phyloP scores from a whole-genome alignment of 1,284 basidiomycete genomes.

The Hemileia vastatrix region DNA sequence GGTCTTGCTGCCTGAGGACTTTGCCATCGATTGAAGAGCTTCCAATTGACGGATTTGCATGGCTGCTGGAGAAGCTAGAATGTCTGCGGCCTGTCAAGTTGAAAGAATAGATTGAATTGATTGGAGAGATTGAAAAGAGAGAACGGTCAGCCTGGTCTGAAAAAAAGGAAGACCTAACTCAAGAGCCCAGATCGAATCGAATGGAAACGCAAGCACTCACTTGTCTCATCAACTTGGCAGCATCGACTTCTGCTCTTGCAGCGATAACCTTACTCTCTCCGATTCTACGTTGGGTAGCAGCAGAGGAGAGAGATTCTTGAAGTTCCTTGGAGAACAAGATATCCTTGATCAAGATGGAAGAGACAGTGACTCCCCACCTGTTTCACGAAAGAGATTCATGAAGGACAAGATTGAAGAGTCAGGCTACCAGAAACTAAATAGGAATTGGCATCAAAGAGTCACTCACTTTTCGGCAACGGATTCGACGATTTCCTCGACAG shows the following conservation, averaged over 20 bases:
- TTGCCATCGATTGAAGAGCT: slow-evolving; percentile 63
- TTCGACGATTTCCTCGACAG: slow-evolving; percentile 82
- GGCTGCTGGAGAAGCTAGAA: slow-evolving; percentile 83
- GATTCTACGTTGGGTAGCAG: slow-evolving; percentile 83
- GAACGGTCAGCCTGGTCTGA: background rate
- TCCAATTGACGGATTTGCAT: slow-evolving; percentile 96
- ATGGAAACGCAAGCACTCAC: background rate
- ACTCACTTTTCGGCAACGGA: slow-evolving; percentile 47
- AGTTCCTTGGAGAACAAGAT: slow-evolving; percentile 86
- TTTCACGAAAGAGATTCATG: background rate
- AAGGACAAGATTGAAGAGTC: too few species aligned
- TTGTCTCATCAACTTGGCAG: slow-evolving; percentile 75
- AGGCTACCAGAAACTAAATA: too few species aligned
- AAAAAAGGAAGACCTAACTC: too few species aligned
- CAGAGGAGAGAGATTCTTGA: slow-evolving; percentile 77
- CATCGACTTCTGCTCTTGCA: slow-evolving; percentile 89
- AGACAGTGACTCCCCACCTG: slow-evolving; percentile 95
- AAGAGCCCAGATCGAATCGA: too few species aligned
- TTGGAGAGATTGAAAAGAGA: background rate
- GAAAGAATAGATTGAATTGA: too few species aligned
- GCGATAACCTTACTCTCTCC: slow-evolving; percentile 94
- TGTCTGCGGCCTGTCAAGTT: slow-evolving; percentile 73
- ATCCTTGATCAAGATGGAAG: slow-evolving; percentile 72
- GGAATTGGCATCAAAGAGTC: too few species aligned
- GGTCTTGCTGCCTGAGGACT: slow-evolving; percentile 70